A percentile compares a stretch with the other conserved stretches of the same genome.
These are phyloP conservation scores for Colletotrichum musicola DNA, from an alignment of 2,329 filamentous ascomycete genomes.

Conservation along the genomic window DNA sequence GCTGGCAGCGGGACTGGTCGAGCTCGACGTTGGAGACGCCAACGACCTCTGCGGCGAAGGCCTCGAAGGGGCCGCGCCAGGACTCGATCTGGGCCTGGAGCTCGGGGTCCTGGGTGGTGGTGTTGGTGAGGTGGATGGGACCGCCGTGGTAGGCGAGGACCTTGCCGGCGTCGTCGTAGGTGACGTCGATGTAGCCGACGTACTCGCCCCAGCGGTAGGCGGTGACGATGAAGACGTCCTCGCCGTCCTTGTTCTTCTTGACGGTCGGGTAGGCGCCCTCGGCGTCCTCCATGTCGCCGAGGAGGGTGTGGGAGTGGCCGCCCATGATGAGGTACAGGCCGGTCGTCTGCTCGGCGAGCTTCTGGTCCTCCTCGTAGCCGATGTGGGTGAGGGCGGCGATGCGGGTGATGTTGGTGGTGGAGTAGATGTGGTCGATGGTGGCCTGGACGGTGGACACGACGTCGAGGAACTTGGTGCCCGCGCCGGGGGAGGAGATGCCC, in stretches of 20 bases:
- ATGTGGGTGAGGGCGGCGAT: constrained; percentile 77
- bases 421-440: constrained; percentile 71
- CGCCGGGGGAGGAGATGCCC: constrained; percentile 69
- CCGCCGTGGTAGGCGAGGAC: constrained; percentile 73
- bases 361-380: constrained; percentile 73
- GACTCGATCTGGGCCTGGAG: constrained; percentile 69
- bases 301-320: constrained; percentile 70
- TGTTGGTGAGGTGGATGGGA: constrained; percentile 74
- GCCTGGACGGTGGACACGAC: constrained; percentile 69
- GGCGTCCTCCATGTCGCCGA: constrained; percentile 70
- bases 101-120: constrained; percentile 66
- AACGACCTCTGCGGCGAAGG: constrained; percentile 68
- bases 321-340: constrained; percentile 78
- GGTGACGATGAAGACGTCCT: constrained; percentile 77
- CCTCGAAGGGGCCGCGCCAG: constrained; percentile 73
- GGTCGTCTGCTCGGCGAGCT: constrained; percentile 69
- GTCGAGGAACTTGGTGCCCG: constrained; percentile 70
- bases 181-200: constrained; percentile 75
- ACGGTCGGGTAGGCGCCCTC: constrained; percentile 75
- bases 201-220: constrained; percentile 78
- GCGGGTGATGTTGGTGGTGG: constrained; percentile 71
- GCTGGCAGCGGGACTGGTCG: constrained; percentile 70
- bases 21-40: constrained; percentile 67
- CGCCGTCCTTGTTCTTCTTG: constrained; percentile 68
- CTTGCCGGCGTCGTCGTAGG: constrained; percentile 71